Conservation (phyloP, 768 basidiomycete species). For the Baorangia bicolor region DNA sequence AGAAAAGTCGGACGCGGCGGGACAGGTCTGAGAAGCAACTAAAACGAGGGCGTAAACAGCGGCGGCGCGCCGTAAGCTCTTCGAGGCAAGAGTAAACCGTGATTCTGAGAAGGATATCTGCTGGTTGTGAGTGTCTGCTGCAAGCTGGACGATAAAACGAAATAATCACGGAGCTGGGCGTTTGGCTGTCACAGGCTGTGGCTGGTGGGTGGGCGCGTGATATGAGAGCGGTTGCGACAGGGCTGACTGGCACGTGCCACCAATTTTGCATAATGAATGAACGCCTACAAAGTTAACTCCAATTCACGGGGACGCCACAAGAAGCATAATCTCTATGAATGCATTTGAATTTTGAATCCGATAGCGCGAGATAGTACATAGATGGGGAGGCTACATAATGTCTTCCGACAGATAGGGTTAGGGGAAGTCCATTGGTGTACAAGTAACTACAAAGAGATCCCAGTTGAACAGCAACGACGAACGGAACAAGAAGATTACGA, state of each 20-base stretch:
- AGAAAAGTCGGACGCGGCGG: constrained; percentile 12
- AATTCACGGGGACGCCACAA: constrained; percentile 3
- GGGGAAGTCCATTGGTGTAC: constrained; percentile 33
- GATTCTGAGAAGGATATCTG: neutral
- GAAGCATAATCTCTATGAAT: constrained; percentile 16
- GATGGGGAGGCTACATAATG: constrained; percentile 30
- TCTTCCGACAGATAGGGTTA: constrained; percentile 22
- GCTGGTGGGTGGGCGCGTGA: neutral
- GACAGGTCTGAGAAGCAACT: neutral
- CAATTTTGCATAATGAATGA: neutral
- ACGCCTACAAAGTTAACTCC: constrained; percentile 9
- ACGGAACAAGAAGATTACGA: constrained; percentile 20
- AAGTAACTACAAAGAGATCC: constrained; percentile 31
- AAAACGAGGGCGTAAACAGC: neutral
- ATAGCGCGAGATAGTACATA: constrained; percentile 26
- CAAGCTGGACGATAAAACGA: neutral
- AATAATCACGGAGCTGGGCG: neutral
- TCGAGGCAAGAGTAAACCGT: neutral
- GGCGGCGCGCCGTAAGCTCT: constrained; percentile 9
- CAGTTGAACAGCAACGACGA: constrained; percentile 25
- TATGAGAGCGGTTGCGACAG: constrained; percentile 2
- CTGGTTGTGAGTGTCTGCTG: neutral
- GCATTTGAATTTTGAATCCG: constrained; percentile 16
- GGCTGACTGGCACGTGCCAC: constrained; percentile 9
- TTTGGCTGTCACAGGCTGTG: neutral